phyloP scores from a whole-genome alignment of 306 rosid species.

The Mimosa bimucronata region DNA sequence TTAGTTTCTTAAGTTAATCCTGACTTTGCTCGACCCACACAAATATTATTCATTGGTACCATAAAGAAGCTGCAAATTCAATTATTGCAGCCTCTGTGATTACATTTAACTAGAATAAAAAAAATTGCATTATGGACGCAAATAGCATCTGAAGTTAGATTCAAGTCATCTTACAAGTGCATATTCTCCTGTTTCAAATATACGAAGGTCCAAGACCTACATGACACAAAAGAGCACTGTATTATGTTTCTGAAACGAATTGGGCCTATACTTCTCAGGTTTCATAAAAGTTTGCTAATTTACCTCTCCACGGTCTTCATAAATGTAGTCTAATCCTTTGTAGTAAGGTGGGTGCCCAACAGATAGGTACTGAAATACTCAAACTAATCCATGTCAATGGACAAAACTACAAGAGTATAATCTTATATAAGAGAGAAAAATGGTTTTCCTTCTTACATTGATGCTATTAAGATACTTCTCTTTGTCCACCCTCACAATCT shows the following conservation, averaged over 20 bases:
- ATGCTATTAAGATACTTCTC: constrained; percentile 88
- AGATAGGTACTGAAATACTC: constrained; percentile 76
- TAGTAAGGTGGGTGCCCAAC: constrained; percentile 96
- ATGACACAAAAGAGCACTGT: constrained; percentile 10
- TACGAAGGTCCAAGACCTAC: constrained; percentile 83
- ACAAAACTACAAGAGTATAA: background rate
- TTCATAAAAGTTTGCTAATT: background rate
- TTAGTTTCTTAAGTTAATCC: constrained; percentile 7
- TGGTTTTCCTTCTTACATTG: constrained; percentile 61
- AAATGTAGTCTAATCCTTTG: constrained; percentile 95
- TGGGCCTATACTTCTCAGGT: background rate
- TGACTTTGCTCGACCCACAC: constrained; percentile 12
- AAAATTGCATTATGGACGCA: background rate
- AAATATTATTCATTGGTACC: constrained; percentile 13
- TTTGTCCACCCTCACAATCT: constrained; percentile 95
- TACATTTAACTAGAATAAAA: background rate
- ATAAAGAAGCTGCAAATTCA: background rate
- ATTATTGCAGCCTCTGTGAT: background rate
- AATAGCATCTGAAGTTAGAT: constrained; percentile 3
- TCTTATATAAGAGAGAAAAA: background rate
- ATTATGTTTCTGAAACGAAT: background rate
- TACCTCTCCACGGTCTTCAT: constrained; percentile 99
- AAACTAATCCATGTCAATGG: constrained; percentile 32
- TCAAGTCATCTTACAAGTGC: constrained; percentile 71
- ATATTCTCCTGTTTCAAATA: constrained; percentile 89